Evolutionary conservation across 106 monocot genomes (phyloP).

Genomic region (Ottelia alismoides): DNA sequence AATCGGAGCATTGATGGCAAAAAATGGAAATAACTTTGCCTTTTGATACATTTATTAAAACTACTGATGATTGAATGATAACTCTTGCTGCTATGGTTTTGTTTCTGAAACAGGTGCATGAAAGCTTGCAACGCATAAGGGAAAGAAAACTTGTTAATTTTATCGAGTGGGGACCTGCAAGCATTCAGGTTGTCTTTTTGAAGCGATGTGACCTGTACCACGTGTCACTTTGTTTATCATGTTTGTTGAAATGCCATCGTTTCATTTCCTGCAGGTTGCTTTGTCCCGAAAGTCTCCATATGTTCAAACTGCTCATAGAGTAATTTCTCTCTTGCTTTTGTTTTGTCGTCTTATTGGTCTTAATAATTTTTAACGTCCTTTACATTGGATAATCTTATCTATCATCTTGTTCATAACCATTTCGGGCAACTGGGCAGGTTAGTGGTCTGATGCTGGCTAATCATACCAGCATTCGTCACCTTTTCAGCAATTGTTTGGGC

Average conservation of each 20-base stretch:
- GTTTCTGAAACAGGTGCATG: constrained; percentile 92
- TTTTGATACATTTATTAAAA: too few relatives aligned
- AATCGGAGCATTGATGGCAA: too few relatives aligned
- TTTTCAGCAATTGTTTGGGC: constrained; percentile 83
- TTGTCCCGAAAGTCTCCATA: constrained; percentile 98
- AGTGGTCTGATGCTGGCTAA: constrained; percentile 99
- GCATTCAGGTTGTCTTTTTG: constrained; percentile 64
- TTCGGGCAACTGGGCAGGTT: constrained; percentile 41
- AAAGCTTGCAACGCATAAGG: constrained; percentile 93
- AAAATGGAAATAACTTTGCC: too few relatives aligned
- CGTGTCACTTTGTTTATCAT: too few relatives aligned
- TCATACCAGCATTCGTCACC: constrained; percentile 94
- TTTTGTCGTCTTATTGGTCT: background rate
- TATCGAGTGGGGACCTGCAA: constrained; percentile 99
- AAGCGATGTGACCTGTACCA: too few relatives aligned
- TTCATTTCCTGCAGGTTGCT: constrained; percentile 49
- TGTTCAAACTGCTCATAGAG: constrained; percentile 94
- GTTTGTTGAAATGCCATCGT: too few relatives aligned
- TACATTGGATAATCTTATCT: background rate
- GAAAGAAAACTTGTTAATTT: constrained; percentile 99
- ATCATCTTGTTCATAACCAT: background rate
- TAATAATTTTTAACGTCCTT: background rate
- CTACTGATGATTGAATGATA: too few relatives aligned
- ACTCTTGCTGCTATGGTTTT: too few relatives aligned
- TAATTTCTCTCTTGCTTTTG: constrained; percentile 14